phyloP scores from a whole-genome alignment of 345 rosid species.

The thale cress (Arabidopsis thaliana) region DNA sequence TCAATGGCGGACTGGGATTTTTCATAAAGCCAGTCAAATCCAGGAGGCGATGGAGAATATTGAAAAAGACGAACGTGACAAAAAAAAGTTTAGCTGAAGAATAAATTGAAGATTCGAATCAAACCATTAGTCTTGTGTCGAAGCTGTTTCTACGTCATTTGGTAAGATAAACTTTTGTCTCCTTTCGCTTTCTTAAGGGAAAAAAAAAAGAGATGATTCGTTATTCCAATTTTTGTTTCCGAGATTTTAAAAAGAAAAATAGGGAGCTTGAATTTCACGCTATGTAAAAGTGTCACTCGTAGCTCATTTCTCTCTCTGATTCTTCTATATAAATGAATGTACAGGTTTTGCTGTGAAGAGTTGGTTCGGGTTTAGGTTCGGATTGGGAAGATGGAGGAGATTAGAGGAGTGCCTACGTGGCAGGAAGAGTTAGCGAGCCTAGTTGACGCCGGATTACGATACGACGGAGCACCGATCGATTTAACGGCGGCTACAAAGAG shows the following conservation, averaged over 20 bases:
- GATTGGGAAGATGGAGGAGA: constrained; percentile 60
- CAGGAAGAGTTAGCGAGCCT: constrained; percentile 71
- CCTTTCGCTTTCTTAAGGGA: constrained; percentile 25
- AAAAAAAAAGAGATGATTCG: constrained; percentile 50
- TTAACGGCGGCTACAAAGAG: constrained; percentile 40
- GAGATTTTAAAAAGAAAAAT: neutral
- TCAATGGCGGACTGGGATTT: constrained; percentile 36
- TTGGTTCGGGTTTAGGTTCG: constrained; percentile 18
- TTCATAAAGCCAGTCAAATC: constrained; percentile 41
- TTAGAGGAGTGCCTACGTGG: constrained; percentile 64
- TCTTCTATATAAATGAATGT: constrained; percentile 22
- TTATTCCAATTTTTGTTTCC: constrained; percentile 28
- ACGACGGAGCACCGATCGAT: constrained; percentile 52
- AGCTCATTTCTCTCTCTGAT: constrained; percentile 23
- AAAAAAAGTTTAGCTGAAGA: constrained; percentile 25
- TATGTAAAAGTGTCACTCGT: constrained; percentile 52
- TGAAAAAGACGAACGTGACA: constrained; percentile 7
- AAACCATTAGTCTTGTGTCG: constrained; percentile 32
- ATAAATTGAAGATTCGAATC: constrained; percentile 27
- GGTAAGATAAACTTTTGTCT: constrained; percentile 43
- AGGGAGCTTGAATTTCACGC: constrained; percentile 62
- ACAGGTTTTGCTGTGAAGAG: neutral
- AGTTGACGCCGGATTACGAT: constrained; percentile 55
- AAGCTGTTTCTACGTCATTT: constrained; percentile 43
- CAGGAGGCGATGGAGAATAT: constrained; percentile 31